Evolutionary conservation across 306 rosid species (phyloP).

Genomic region (Pterocarpus macrocarpus): DNA sequence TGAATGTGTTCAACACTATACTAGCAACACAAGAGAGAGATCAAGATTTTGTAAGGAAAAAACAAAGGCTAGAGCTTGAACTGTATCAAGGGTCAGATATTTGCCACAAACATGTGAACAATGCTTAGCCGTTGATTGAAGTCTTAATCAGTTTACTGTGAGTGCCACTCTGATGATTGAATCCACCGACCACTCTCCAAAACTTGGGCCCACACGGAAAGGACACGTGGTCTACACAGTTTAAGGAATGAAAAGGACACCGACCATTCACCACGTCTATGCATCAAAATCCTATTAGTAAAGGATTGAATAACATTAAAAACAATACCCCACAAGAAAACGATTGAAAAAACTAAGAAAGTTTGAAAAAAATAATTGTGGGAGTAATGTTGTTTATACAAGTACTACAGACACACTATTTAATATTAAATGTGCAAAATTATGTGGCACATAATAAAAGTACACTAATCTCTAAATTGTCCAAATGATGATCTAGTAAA

Average conservation of each 20-base stretch:
- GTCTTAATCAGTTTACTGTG: background rate
- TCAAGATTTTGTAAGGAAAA: conserved; percentile 8
- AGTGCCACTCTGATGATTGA: background rate
- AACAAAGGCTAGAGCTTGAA: background rate
- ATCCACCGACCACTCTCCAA: conserved; percentile 11
- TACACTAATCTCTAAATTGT: too few relatives aligned
- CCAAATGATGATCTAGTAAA: too few relatives aligned
- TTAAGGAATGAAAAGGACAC: background rate
- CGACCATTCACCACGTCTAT: background rate
- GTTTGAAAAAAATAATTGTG: too few relatives aligned
- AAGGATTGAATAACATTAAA: too few relatives aligned
- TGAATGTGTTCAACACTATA: conserved; percentile 4
- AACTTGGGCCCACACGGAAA: conserved; percentile 40
- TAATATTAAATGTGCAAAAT: too few relatives aligned
- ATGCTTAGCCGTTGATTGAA: conserved; percentile 38
- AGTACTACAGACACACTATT: too few relatives aligned
- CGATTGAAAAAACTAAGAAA: too few relatives aligned
- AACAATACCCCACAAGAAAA: too few relatives aligned
- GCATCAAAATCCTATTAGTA: background rate
- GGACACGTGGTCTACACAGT: background rate
- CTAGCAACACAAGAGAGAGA: background rate
- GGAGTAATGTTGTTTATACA: too few relatives aligned
- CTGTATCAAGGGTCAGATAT: conserved; percentile 35
- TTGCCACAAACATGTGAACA: background rate
- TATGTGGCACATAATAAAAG: too few relatives aligned